Base-by-base conservation (phyloP, 441 rosid species). In the Flueggea neowawraea region DNA sequence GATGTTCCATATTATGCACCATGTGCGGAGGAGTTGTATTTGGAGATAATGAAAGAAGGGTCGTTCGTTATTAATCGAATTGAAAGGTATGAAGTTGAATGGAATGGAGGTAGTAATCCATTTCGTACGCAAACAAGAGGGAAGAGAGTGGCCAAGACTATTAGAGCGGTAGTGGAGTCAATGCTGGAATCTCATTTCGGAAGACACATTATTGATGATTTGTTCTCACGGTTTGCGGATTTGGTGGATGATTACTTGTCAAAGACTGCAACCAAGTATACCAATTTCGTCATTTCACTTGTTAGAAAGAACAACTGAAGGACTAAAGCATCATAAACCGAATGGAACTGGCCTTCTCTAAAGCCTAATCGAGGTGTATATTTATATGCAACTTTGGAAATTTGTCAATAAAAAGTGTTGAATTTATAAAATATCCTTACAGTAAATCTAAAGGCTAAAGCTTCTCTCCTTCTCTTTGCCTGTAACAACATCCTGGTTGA, bases 131-230 rank as follows among this genome's bases (percentile, higher is more conserved):
- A 22, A 0, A 13, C 64, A 13, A 57, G 68, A 11, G 86, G 83
- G n/a, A 58, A 61, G 52, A 60, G 57, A 14, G 88, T 75, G 28
- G 80, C 77, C 6, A 76, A 65, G 62, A 72, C 79, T 3, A 33
- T 81, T 15, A 79, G 85, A 61, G 91, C 85, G 0, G 88, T 79
- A 31, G 78, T 74, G 54, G 91, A 85, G 63, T 55, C 84, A 0
- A 81, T 85, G 82, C 52, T 83, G 14, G 73, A 65, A 54, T 52
- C 69, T 11, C 88, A 83, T 52, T 83, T 85, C 39, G 82, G 82
- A 5, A 17, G 11, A 3, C 58, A 63, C 6, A 50, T 74, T 0
- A 71, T 83, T 73, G 83, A 83, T 31, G 69, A 60, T 6, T 63
- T 85, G 32, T 85, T 85, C 50, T 12, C 22, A 33, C 72, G 78